Conservation (phyloP, 352 stramenopile genomes). For the Globisporangium irregulare region DNA sequence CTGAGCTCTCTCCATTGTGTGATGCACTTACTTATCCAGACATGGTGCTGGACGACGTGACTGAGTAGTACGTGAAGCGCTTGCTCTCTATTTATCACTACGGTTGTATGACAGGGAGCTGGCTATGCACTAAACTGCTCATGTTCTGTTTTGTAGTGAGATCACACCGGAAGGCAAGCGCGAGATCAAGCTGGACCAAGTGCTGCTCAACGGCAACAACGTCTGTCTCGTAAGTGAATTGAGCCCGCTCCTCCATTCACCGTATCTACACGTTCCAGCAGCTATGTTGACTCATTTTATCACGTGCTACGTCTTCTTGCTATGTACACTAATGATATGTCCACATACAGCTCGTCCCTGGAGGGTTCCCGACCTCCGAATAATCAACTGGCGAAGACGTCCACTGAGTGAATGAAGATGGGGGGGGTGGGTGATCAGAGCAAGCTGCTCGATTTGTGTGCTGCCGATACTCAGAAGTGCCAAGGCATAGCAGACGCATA, state of each 20-base stretch:
- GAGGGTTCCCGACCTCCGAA: constrained; percentile 51
- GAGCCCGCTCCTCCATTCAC: not conserved
- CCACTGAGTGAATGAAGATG: too few relatives aligned
- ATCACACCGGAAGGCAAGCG: constrained; percentile 87
- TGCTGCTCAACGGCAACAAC: constrained; percentile 99
- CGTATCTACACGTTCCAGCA: not conserved
- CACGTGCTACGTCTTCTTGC: not conserved
- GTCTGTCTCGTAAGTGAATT: constrained; percentile 83
- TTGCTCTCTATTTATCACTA: constrained; percentile 4
- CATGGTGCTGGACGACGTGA: constrained; percentile 94
- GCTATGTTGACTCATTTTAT: not conserved
- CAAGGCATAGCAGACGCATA: too few relatives aligned
- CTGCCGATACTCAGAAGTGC: too few relatives aligned
- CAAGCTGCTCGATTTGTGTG: too few relatives aligned
- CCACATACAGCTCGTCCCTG: constrained; percentile 63
- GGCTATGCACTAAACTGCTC: not conserved
- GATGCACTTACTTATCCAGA: constrained; percentile 32
- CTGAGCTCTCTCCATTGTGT: constrained; percentile 6
- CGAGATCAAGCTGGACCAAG: constrained; percentile 90
- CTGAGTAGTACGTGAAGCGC: constrained; percentile 83
- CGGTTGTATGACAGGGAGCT: not conserved
- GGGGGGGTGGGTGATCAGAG: too few relatives aligned
- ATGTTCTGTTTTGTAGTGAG: constrained; percentile 37
- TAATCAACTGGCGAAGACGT: constrained; percentile 12
- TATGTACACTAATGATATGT: not conserved